phyloP scores from a whole-genome alignment of 2,329 filamentous ascomycete genomes.

The Clarireedia hainanense region DNA sequence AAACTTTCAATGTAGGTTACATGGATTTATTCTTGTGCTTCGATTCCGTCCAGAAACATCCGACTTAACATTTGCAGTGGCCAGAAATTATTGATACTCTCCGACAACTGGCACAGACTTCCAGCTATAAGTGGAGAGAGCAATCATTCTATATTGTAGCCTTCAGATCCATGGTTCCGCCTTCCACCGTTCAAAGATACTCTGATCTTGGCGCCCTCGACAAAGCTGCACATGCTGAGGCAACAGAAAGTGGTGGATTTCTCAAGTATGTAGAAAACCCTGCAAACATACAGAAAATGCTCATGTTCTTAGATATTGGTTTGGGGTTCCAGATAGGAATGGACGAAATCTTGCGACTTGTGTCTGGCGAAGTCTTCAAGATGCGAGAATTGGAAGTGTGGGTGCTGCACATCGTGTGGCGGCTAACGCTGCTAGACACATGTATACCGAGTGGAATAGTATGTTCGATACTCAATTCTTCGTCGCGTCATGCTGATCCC shows the following conservation, averaged over 20 bases:
- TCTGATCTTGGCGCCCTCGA: slow-evolving; percentile 66
- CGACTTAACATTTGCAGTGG: slow-evolving; percentile 38
- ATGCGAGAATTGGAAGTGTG: slow-evolving; percentile 50
- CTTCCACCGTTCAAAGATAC: slow-evolving; percentile 49
- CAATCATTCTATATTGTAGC: slow-evolving; percentile 75
- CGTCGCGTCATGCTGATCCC: background rate
- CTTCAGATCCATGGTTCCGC: slow-evolving; percentile 68
- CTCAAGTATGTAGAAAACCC: slow-evolving; percentile 50
- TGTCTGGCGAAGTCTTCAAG: slow-evolving; percentile 53
- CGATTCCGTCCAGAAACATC: background rate
- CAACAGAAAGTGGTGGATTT: slow-evolving; percentile 69
- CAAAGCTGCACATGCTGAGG: slow-evolving; percentile 71
- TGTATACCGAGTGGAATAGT: slow-evolving; percentile 57
- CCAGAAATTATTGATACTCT: slow-evolving; percentile 51
- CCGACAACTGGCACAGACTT: slow-evolving; percentile 39
- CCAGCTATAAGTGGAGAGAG: slow-evolving; percentile 48
- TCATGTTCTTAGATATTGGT: slow-evolving; percentile 63
- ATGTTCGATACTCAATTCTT: background rate
- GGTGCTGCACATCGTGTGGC: slow-evolving; percentile 57
- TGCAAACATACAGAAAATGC: background rate
- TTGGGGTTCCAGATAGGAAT: slow-evolving; percentile 62
- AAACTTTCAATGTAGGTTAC: slow-evolving; percentile 56
- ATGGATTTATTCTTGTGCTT: background rate
- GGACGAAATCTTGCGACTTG: slow-evolving; percentile 77
- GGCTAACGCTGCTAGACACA: slow-evolving; percentile 55